Percentiles rank a stretch among this genome's conserved stretches.
These are phyloP conservation scores for Cutaneotrichosporon sp. DNA, from an alignment of 1,284 basidiomycete species.

Conservation along the genomic window DNA sequence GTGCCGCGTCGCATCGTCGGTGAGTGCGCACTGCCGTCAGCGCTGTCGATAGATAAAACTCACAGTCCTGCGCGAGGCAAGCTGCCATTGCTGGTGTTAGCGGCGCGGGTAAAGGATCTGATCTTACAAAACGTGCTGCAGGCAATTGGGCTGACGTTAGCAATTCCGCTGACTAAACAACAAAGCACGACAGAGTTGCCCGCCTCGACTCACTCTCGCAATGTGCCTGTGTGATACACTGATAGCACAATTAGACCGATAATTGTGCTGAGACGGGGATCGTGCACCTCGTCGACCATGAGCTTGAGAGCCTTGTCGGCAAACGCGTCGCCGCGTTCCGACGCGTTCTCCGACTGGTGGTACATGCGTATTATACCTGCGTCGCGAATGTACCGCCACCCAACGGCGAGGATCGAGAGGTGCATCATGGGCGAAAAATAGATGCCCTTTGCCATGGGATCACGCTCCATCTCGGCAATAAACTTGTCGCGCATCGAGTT, in stretches of 20 bases:
- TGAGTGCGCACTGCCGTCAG: constrained; percentile 17
- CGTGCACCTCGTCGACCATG: constrained; percentile 14
- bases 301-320: constrained; percentile 13
- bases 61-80: neutral
- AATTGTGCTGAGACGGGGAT: constrained; percentile 18
- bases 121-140: constrained; percentile 3
- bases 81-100: no score
- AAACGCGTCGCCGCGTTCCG: constrained; percentile 15
- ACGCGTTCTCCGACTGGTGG: constrained; percentile 5
- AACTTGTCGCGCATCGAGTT: constrained; percentile 21
- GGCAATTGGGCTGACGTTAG: constrained; percentile 2
- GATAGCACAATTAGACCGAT: constrained; percentile 13
- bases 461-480: constrained; percentile 16
- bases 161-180: no score
- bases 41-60: neutral
- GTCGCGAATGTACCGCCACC: constrained; percentile 21
- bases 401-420: constrained; percentile 17
- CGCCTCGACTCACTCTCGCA: constrained; percentile 14
- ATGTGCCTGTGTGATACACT: constrained; percentile 18
- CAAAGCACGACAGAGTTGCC: neutral
- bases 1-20: constrained; percentile 19
- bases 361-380: constrained; percentile 7
- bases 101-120: neutral
- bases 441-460: constrained; percentile 11
- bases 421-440: constrained; percentile 24